Conservation (phyloP, 306 rosid species). For the Prunus padus region DNA sequence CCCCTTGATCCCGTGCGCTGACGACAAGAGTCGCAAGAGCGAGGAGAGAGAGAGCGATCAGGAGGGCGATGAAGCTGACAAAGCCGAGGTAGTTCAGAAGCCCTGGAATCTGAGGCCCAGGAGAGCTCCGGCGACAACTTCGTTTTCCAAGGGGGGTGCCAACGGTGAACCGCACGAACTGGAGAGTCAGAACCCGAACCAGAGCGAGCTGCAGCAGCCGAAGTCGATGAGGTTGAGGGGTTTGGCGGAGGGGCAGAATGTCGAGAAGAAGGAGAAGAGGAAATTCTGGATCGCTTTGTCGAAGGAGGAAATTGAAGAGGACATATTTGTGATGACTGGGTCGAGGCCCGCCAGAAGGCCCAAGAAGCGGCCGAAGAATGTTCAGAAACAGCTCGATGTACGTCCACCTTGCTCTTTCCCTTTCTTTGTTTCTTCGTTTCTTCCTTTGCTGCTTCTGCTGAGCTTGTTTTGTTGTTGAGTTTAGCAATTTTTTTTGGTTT, state of each 20-base stretch:
- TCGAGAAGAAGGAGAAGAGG: constrained; percentile 81
- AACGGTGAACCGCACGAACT: constrained; percentile 47
- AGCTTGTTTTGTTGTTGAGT: not conserved
- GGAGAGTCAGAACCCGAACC: constrained; percentile 26
- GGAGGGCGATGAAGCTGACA: constrained; percentile 37
- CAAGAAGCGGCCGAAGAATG: constrained; percentile 76
- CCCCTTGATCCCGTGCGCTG: constrained; percentile 33
- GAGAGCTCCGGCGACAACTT: constrained; percentile 30
- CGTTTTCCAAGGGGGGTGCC: constrained; percentile 30
- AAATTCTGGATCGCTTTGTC: constrained; percentile 95
- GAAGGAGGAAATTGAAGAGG: constrained; percentile 91
- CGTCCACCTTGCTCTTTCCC: constrained; percentile 2
- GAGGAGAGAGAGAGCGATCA: constrained; percentile 43
- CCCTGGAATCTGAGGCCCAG: constrained; percentile 78
- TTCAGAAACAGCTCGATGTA: constrained; percentile 95
- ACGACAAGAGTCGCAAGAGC: constrained; percentile 6
- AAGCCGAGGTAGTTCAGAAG: constrained; percentile 43
- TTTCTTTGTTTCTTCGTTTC: not conserved
- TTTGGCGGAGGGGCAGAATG: constrained; percentile 37
- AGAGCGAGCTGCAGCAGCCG: constrained; percentile 48
- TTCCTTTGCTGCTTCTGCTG: not conserved
- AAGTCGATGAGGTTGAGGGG: constrained; percentile 84
- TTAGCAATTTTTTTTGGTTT: not conserved
- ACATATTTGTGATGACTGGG: constrained; percentile 85
- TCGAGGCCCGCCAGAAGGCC: constrained; percentile 86